Base-by-base conservation (phyloP, 2,329 filamentous ascomycete genomes). In the Pseudocercospora fuligena region DNA sequence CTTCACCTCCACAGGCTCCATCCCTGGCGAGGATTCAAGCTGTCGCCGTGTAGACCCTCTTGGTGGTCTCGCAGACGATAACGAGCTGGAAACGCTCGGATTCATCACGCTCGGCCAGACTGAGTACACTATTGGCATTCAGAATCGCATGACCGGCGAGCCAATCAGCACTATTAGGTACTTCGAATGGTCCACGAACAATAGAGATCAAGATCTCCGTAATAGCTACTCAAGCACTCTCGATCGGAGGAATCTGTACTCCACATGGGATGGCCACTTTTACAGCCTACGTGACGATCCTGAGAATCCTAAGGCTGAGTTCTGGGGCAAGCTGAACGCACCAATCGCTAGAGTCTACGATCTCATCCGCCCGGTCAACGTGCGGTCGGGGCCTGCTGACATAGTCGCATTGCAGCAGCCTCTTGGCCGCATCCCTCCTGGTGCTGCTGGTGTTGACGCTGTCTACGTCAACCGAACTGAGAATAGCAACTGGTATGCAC, bases 101-200 rank as follows among this genome's bases (percentile, higher is more conserved):
- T 95, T 91, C 36, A 87, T 97, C 67, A 93, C 92, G 0, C 85
- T 97, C 1, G 93, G 93, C 29, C 88, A 92, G 60, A 93, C 92
- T 46, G 93, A 97, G 78, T 99, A 99, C 79, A 94, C 88, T 5
- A 90, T 99, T 67, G 89, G 87, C 64, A 96, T 99, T 53, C 90
- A 93, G 70, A 90, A 92, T 67, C 87, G 86, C 53, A 87, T 91
- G 72, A 89, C 88, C 3, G 90, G 90, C 1, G 87, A 90, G 66
- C 87, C 88, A 7, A 90, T 99, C 69, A 97, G 93, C 74, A 97
- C 92, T 0, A 87, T 99, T 72, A 94, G 89, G 71, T 99, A 96
- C 76, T 91, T 93, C 11, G 95, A 99, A 78, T 99, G 95, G 95
- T 90, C 89, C 0, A 92, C 94, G 14, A 99, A 99, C 79, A 96